Conservation (phyloP, 2,329 filamentous ascomycete species). For the Elsinoe perseae region DNA sequence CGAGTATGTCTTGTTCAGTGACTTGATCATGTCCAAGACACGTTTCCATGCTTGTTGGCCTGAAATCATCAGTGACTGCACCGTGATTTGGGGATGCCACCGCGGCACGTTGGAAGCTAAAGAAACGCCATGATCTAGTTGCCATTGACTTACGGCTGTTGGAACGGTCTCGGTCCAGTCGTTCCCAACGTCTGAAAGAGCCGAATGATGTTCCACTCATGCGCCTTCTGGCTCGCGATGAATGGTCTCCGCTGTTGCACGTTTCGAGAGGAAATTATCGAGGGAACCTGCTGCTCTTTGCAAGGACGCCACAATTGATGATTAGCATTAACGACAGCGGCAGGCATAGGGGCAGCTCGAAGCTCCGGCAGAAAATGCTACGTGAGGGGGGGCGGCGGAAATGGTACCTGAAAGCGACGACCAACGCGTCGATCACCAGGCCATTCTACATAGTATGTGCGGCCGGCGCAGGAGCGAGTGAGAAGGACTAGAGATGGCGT, state of each 20-base stretch:
- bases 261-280: neutral
- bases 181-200: neutral
- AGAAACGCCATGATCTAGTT: slow-evolving; percentile 3
- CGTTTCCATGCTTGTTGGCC: neutral
- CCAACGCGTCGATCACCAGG: neutral
- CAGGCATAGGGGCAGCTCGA: neutral
- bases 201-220: neutral
- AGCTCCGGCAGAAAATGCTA: neutral
- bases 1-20: neutral
- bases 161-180: neutral
- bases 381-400: neutral
- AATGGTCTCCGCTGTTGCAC: neutral
- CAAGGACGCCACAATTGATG: neutral
- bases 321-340: neutral
- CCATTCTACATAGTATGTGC: neutral
- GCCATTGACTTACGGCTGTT: slow-evolving; percentile 10
- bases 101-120: neutral
- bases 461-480: neutral
- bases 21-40: slow-evolving; percentile 1
- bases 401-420: neutral
- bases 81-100: neutral
- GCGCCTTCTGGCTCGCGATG: neutral
- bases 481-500: neutral
- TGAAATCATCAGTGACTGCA: neutral
- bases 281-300: neutral